Evolutionary conservation across 2,329 filamentous ascomycete genomes (phyloP).

Genomic region (Fusarium euwallaceae): DNA sequence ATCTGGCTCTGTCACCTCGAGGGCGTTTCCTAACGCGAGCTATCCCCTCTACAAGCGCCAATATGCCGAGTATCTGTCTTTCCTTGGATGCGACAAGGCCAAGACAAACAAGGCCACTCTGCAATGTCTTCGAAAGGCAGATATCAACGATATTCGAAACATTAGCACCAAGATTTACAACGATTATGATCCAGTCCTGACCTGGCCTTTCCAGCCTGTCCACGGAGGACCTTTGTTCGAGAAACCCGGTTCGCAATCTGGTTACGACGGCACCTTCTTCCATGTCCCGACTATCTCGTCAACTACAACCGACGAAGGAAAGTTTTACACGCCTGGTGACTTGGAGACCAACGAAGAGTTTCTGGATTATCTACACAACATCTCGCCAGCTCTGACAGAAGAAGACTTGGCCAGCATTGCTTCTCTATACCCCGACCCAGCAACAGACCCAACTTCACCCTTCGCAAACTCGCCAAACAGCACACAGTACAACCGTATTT

Average conservation of each 20-base stretch:
- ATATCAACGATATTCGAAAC: slow-evolving; percentile 52
- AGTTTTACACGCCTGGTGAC: slow-evolving; percentile 49
- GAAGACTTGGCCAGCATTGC: slow-evolving; percentile 48
- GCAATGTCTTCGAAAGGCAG: slow-evolving; percentile 54
- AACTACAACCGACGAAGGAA: slow-evolving; percentile 53
- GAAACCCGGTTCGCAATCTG: slow-evolving; percentile 59
- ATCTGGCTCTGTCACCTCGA: slow-evolving; percentile 54
- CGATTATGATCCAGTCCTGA: slow-evolving; percentile 55
- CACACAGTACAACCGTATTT: slow-evolving; percentile 59
- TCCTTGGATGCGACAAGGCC: slow-evolving; percentile 47
- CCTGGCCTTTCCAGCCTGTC: slow-evolving; percentile 64
- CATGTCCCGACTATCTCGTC: slow-evolving; percentile 55
- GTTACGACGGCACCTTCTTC: slow-evolving; percentile 54
- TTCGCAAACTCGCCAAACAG: slow-evolving; percentile 55
- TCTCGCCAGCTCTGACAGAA: slow-evolving; percentile 46
- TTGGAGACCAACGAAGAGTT: slow-evolving; percentile 54
- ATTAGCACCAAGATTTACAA: slow-evolving; percentile 56
- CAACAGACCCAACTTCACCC: slow-evolving; percentile 49
- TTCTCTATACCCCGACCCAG: slow-evolving; percentile 54
- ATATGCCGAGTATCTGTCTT: slow-evolving; percentile 46
- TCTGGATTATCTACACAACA: slow-evolving; percentile 53
- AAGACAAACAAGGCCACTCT: slow-evolving; percentile 51
- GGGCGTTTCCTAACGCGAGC: slow-evolving; percentile 52
- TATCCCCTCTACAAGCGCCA: slow-evolving; percentile 52
- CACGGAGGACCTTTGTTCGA: slow-evolving; percentile 61